Evolutionary conservation across 163 green algal species (phyloP).

Genomic region (Trebouxiophyceae sp.): DNA sequence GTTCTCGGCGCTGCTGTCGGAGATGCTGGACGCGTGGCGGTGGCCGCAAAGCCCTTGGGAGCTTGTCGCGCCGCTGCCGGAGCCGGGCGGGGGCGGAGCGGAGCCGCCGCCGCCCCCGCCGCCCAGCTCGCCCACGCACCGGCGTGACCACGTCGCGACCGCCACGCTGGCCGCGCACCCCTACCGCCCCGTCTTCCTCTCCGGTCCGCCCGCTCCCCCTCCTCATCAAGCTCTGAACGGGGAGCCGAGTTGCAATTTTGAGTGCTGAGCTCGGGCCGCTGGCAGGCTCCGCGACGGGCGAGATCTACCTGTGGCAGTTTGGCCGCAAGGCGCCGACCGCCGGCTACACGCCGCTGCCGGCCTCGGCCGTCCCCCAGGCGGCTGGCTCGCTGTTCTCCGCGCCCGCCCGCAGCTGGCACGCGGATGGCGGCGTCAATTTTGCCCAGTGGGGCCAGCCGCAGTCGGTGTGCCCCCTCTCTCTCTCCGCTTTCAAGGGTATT

Average conservation of each 20-base stretch:
- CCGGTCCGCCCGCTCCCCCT: conserved; percentile 10
- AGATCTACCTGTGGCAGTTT: conserved; percentile 65
- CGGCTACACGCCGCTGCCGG: conserved; percentile 49
- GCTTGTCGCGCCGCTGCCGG: conserved; percentile 9
- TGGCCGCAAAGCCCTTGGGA: conserved; percentile 61
- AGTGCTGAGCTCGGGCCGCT: too few relatives aligned
- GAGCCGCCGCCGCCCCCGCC: neutral
- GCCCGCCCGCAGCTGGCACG: conserved; percentile 12
- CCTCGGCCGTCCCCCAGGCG: neutral
- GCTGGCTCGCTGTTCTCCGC: conserved; percentile 13
- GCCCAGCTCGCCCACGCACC: neutral
- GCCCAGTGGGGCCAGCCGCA: conserved; percentile 20
- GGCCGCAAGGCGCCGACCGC: conserved; percentile 22
- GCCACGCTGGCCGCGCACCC: conserved; percentile 43
- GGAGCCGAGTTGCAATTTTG: too few relatives aligned
- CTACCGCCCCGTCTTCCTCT: conserved; percentile 41
- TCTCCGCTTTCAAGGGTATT: too few relatives aligned
- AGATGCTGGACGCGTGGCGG: conserved; percentile 29
- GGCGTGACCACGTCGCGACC: conserved; percentile 6
- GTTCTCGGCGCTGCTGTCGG: conserved; percentile 24
- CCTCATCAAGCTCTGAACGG: too few relatives aligned
- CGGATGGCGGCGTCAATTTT: conserved; percentile 13
- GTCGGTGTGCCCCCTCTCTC: conserved; percentile 12
- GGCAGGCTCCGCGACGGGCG: conserved; percentile 33
- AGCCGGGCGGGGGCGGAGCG: neutral